Conservation (phyloP, 2,329 filamentous ascomycete genomes). For the Ophiostoma angusticollis region DNA sequence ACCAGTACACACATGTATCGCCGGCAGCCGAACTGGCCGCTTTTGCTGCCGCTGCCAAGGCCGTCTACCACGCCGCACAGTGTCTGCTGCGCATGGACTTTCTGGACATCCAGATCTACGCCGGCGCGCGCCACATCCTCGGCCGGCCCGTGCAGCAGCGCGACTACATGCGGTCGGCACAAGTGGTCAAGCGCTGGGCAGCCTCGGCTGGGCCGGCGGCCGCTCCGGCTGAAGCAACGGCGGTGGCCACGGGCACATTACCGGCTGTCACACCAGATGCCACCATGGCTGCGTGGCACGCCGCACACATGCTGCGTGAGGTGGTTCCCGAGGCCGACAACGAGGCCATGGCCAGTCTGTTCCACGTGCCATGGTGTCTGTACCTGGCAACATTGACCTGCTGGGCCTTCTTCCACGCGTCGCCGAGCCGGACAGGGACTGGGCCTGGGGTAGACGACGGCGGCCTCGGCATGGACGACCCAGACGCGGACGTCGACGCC, state of each 20-base stretch:
- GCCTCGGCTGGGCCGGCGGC: background rate
- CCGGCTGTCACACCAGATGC: background rate
- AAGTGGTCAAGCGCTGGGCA: constrained; percentile 11
- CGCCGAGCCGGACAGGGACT: background rate
- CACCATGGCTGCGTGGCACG: constrained; percentile 9
- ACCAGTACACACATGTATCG: background rate
- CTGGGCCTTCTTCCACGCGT: constrained; percentile 12
- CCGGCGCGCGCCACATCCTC: constrained; percentile 12
- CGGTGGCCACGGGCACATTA: no score
- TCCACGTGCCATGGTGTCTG: constrained; percentile 14
- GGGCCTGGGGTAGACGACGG: no score
- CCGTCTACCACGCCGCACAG: constrained; percentile 12
- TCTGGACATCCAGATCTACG: constrained; percentile 14
- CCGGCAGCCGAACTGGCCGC: background rate
- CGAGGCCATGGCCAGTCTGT: constrained; percentile 11
- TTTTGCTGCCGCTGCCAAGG: constrained; percentile 7
- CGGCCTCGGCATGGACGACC: no score
- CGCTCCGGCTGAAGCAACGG: no score
- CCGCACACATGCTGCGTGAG: constrained; percentile 9
- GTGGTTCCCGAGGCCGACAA: constrained; percentile 3
- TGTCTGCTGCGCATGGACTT: constrained; percentile 10
- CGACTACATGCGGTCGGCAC: constrained; percentile 12
- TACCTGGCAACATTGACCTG: constrained; percentile 12
- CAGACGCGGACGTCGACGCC: constrained; percentile 1
- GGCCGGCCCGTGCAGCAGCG: constrained; percentile 11